phyloP scores from a whole-genome alignment of 768 basidiomycete species.

The Roridomyces roridus region DNA sequence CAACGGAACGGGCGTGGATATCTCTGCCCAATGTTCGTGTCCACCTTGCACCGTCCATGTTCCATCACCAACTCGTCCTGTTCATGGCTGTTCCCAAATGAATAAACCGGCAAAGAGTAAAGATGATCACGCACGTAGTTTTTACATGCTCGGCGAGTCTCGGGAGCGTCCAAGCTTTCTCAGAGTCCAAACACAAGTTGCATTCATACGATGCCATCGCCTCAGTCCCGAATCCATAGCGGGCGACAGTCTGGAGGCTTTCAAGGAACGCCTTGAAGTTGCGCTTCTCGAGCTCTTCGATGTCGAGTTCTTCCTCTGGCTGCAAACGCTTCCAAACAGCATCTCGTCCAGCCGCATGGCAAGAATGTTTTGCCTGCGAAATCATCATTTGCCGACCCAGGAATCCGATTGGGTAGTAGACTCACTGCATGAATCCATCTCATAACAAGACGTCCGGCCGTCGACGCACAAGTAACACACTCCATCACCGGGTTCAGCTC shows the following conservation, averaged over 20 bases:
- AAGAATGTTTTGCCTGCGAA: slow-evolving; percentile 1
- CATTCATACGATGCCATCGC: no score
- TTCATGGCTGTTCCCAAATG: background rate
- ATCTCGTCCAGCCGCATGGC: background rate
- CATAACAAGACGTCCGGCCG: background rate
- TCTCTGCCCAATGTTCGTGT: background rate
- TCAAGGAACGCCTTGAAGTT: no score
- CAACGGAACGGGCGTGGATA: no score
- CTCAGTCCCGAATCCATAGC: background rate
- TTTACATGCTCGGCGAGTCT: no score
- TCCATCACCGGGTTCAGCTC: slow-evolving; percentile 14
- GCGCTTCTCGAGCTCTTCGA: slow-evolving; percentile 1
- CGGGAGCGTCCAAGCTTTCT: no score
- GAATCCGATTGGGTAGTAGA: background rate
- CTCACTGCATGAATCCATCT: slow-evolving; percentile 9
- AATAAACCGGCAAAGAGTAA: background rate
- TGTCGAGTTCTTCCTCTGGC: slow-evolving; percentile 3
- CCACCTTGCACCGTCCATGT: background rate
- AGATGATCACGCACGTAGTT: slow-evolving; percentile 1
- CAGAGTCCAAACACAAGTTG: no score
- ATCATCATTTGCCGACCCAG: background rate
- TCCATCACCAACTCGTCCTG: background rate
- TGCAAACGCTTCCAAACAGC: slow-evolving; percentile 10
- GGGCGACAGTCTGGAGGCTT: background rate
- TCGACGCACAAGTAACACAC: slow-evolving; percentile 10